Percentiles rank a stretch among this genome's conserved stretches.
Conservation (phyloP, 805 yeast genomes). For the Zygoascus flipseniorum region DNA sequence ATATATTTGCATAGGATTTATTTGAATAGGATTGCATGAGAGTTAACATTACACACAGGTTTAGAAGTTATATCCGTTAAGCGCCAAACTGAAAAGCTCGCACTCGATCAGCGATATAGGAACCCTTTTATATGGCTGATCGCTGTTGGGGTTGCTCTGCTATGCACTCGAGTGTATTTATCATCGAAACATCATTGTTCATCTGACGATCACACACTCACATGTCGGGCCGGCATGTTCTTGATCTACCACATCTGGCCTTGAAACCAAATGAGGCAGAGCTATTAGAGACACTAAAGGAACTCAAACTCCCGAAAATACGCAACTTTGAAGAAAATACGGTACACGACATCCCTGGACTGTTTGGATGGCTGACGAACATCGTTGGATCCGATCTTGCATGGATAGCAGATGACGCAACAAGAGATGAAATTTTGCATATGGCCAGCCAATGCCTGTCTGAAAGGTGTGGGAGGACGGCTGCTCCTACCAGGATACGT, state of each 20-base stretch:
- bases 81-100: too few relatives aligned
- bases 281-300: constrained; percentile 12
- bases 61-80: too few relatives aligned
- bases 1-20: neutral
- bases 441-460: constrained; percentile 60
- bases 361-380: constrained; percentile 27
- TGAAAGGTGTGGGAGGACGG: constrained; percentile 78
- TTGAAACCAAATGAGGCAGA: constrained; percentile 13
- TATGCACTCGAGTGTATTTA: too few relatives aligned
- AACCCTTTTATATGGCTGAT: too few relatives aligned
- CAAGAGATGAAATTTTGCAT: constrained; percentile 35
- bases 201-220: neutral
- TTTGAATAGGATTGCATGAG: constrained; percentile 11
- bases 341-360: constrained; percentile 16
- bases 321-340: constrained; percentile 14
- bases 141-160: too few relatives aligned
- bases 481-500: constrained; percentile 64
- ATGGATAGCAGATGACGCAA: constrained; percentile 33
- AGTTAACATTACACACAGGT: too few relatives aligned
- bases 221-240: neutral
- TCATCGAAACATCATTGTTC: too few relatives aligned
- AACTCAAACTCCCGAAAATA: constrained; percentile 10
- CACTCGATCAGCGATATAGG: too few relatives aligned
- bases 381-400: constrained; percentile 29
- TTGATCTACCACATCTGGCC: constrained; percentile 24